These are phyloP conservation scores for Oenanthe javanica DNA, from an alignment of 140 eudicot genomes.

Conservation along the genomic window DNA sequence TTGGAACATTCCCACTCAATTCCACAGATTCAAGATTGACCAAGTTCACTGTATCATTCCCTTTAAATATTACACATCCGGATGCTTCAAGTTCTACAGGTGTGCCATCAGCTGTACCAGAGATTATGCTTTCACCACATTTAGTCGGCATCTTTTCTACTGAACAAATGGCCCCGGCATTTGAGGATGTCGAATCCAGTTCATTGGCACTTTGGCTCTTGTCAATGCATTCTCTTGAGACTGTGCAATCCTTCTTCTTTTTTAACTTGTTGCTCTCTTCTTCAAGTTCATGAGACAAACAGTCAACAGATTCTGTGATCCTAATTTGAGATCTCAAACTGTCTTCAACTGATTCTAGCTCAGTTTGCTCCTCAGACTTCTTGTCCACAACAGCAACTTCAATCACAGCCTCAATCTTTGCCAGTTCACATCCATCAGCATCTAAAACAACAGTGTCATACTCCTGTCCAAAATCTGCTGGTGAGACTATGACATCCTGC, in stretches of 20 bases:
- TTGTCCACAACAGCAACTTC: slow-evolving; percentile 12
- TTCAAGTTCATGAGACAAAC: not conserved
- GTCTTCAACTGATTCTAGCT: slow-evolving; percentile 14
- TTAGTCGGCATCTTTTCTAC: not conserved
- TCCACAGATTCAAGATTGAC: not conserved
- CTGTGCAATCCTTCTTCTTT: too few species aligned
- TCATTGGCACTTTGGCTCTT: not conserved
- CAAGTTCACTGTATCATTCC: too few species aligned
- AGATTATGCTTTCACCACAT: not conserved
- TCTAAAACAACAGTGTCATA: slow-evolving; percentile 22
- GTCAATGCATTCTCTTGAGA: not conserved
- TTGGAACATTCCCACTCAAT: not conserved
- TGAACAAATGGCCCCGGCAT: not conserved
- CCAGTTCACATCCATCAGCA: slow-evolving; percentile 25
- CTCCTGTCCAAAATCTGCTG: slow-evolving; percentile 9
- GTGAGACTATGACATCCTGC: not conserved
- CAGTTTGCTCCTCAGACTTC: too few species aligned
- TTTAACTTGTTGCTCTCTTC: not conserved
- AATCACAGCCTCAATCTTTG: slow-evolving; percentile 8
- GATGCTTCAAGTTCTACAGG: not conserved
- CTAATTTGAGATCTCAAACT: slow-evolving; percentile 18
- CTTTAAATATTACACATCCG: too few species aligned
- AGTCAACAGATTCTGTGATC: slow-evolving; percentile 4
- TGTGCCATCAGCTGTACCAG: not conserved
- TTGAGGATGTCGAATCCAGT: not conserved